Percentiles rank a stretch among this genome's conserved stretches.
phyloP scores from a whole-genome alignment of 73 alveolate genomes.

The Symbiodinium pilosum region DNA sequence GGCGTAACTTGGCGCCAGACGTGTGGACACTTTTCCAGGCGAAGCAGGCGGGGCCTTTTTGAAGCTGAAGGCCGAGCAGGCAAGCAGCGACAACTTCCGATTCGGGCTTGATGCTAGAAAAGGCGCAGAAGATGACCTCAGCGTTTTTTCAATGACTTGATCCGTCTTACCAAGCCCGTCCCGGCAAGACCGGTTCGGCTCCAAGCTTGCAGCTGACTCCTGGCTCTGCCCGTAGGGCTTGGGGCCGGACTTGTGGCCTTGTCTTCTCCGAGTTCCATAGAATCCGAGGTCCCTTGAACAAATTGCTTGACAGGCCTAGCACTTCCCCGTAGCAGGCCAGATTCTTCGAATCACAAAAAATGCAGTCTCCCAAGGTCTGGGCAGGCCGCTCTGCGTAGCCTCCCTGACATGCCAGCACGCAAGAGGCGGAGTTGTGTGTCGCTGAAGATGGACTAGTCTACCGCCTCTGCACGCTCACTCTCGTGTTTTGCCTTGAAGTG shows the following conservation, averaged over 20 bases:
- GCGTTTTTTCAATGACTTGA: no score
- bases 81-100: no score
- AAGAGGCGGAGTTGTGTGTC: background rate
- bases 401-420: background rate
- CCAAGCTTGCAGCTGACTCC: constrained; percentile 2
- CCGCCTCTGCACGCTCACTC: background rate
- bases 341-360: background rate
- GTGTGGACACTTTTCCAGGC: background rate
- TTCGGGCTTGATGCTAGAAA: no score
- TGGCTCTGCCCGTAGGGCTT: constrained; percentile 47
- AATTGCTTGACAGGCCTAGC: background rate
- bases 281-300: no score
- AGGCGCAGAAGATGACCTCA: no score
- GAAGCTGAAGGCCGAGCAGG: no score
- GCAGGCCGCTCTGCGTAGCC: background rate
- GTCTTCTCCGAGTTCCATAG: background rate
- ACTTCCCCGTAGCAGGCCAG: background rate
- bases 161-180: no score
- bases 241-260: constrained; percentile 51
- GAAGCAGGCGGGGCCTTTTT: background rate
- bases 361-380: background rate
- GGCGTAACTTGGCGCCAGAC: background rate
- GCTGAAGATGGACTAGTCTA: background rate
- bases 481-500: constrained; percentile 23
- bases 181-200: no score